phyloP scores from a whole-genome alignment of 805 yeast genomes.

The Candida rishiriensis region DNA sequence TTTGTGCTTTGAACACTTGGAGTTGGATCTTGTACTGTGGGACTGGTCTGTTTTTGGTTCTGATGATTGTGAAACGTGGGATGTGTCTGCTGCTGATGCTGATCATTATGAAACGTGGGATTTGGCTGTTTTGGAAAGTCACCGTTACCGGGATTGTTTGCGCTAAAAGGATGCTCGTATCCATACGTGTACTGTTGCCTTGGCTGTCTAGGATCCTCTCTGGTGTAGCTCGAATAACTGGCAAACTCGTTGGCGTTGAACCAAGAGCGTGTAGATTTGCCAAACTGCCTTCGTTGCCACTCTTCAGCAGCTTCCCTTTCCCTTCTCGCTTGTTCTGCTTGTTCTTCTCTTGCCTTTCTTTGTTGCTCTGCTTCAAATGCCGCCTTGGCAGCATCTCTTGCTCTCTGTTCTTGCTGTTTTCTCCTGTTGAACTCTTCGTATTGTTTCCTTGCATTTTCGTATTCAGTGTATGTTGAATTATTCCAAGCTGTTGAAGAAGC shows the following conservation, averaged over 20 bases:
- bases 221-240: background rate
- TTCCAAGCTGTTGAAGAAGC: no score
- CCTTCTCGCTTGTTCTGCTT: background rate
- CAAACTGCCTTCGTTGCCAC: background rate
- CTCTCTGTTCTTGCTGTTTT: slow-evolving; percentile 12
- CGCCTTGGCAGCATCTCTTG: slow-evolving; percentile 6
- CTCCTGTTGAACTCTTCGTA: slow-evolving; percentile 16
- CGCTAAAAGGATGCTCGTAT: background rate
- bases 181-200: background rate
- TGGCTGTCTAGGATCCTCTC: background rate
- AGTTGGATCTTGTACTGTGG: slow-evolving; percentile 10
- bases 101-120: no score
- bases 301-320: background rate
- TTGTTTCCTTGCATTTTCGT: slow-evolving; percentile 21
- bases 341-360: slow-evolving; percentile 7
- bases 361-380: background rate
- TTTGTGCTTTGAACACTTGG: slow-evolving; percentile 19
- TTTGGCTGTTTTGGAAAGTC: background rate
- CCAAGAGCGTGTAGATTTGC: background rate
- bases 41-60: background rate
- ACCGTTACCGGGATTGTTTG: background rate
- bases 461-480: slow-evolving; percentile 9
- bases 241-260: background rate
- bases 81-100: background rate
- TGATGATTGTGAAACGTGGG: no score